Conservation (phyloP, 768 basidiomycete genomes). For the Suillus alpinus region DNA sequence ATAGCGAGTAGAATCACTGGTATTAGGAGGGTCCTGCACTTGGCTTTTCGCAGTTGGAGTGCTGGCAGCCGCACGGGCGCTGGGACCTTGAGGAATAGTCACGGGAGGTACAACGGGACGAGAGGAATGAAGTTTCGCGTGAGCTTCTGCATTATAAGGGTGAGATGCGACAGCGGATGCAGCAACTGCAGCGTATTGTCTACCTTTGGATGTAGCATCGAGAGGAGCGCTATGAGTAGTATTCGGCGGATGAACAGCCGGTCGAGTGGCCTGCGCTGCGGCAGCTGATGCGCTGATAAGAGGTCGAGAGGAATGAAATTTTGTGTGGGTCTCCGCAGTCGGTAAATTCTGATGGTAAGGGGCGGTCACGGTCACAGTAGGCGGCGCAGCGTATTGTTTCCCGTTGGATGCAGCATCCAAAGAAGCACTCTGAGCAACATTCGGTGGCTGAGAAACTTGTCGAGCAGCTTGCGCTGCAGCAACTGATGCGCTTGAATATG, state of each 20-base stretch:
- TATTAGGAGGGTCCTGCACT: constrained; percentile 18
- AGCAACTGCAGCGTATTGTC: not conserved
- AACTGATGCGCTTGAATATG: not conserved
- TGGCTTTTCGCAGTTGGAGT: constrained; percentile 13
- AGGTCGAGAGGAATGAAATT: constrained; percentile 17
- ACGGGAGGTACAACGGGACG: constrained; percentile 14
- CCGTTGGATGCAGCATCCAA: not conserved
- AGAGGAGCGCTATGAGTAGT: not conserved
- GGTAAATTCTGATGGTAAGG: not conserved
- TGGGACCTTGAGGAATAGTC: constrained; percentile 15
- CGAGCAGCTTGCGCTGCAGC: not conserved
- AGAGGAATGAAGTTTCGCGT: constrained; percentile 16
- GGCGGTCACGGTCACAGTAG: not conserved
- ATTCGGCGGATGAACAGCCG: not conserved
- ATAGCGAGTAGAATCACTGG: constrained; percentile 18
- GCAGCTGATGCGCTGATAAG: constrained; percentile 4
- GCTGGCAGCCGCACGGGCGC: constrained; percentile 12
- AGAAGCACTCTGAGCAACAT: not conserved
- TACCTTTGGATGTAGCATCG: not conserved
- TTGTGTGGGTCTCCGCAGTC: constrained; percentile 15
- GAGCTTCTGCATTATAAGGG: constrained; percentile 12
- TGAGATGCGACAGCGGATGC: constrained; percentile 1
- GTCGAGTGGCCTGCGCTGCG: constrained; percentile 1
- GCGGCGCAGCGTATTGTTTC: not conserved
- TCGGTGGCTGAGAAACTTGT: not conserved